These are phyloP conservation scores for Corylus avellana DNA, from an alignment of 306 rosid genomes.

Conservation along the genomic window DNA sequence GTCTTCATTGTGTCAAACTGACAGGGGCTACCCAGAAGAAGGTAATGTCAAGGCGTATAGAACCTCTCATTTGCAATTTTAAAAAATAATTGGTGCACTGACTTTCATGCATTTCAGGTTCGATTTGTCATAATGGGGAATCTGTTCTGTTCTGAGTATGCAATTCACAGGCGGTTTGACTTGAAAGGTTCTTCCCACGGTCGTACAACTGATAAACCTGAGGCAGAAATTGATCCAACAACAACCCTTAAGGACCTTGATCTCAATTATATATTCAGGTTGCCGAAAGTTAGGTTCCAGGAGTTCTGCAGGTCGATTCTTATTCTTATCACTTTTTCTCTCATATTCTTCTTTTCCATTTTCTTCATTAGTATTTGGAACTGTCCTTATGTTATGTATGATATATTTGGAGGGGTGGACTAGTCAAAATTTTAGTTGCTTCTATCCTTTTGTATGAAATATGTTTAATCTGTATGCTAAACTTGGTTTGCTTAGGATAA, in stretches of 20 bases:
- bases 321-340: background rate
- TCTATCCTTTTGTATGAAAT: background rate
- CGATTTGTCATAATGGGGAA: conserved; percentile 98
- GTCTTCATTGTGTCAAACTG: conserved; percentile 86
- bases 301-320: conserved; percentile 74
- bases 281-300: conserved; percentile 79
- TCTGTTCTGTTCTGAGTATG: conserved; percentile 69
- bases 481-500: background rate
- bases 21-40: conserved; percentile 81
- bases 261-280: conserved; percentile 75
- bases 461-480: background rate
- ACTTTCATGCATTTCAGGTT: conserved; percentile 53
- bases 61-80: background rate
- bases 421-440: background rate
- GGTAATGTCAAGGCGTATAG: conserved; percentile 44
- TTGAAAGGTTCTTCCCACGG: conserved; percentile 94
- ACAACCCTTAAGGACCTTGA: conserved; percentile 96
- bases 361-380: background rate
- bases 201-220: conserved; percentile 77
- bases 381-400: background rate
- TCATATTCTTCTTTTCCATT: background rate
- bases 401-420: background rate
- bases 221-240: conserved; percentile 71
- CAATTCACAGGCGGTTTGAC: conserved; percentile 83
- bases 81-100: background rate